Conservation (phyloP, 1,284 basidiomycete species). For the Irpex sp. region DNA sequence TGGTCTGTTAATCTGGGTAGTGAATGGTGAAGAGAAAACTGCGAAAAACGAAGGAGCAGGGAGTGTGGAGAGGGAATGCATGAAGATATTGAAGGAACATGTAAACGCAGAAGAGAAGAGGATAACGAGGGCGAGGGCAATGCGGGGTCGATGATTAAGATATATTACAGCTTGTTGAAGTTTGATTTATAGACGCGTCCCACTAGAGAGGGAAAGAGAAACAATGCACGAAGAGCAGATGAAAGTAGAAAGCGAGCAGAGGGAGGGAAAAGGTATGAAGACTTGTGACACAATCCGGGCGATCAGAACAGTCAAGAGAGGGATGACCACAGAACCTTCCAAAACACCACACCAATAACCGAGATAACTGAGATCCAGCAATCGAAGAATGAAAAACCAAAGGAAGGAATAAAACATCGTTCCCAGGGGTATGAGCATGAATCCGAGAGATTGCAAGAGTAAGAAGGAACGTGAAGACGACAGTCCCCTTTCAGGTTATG, state of each 20-base stretch:
- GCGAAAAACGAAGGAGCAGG: background rate
- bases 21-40: background rate
- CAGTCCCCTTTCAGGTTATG: conserved; percentile 10
- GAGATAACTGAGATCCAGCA: too few relatives aligned
- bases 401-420: too few relatives aligned
- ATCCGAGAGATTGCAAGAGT: background rate
- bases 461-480: background rate
- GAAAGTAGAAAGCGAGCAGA: background rate
- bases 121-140: background rate
- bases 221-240: background rate
- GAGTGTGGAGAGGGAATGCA: background rate
- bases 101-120: background rate
- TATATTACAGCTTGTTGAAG: background rate
- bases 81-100: background rate
- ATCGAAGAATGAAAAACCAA: too few relatives aligned
- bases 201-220: background rate
- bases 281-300: too few relatives aligned
- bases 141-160: background rate
- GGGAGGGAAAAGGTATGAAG: background rate
- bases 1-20: too few relatives aligned
- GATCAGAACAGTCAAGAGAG: too few relatives aligned
- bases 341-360: too few relatives aligned
- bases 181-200: background rate
- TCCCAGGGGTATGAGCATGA: background rate
- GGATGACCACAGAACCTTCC: too few relatives aligned